phyloP scores from a whole-genome alignment of 495 filamentous ascomycete species.

The Penicillium riverlandense region DNA sequence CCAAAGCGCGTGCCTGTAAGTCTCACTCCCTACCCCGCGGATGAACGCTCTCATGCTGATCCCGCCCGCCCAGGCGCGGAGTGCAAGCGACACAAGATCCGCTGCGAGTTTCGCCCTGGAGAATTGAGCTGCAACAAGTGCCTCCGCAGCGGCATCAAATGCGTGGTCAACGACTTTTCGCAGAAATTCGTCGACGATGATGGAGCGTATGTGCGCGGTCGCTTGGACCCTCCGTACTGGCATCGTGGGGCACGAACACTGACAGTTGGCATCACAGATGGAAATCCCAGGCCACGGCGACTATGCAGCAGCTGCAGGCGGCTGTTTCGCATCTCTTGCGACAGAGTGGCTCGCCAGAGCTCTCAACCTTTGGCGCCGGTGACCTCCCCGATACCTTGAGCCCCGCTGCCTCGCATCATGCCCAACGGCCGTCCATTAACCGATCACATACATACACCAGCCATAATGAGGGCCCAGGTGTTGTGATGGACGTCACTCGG shows the following conservation, averaged over 20 bases:
- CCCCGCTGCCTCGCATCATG: slow-evolving; percentile 24
- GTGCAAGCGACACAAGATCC: slow-evolving; percentile 43
- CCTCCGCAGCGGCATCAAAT: slow-evolving; percentile 39
- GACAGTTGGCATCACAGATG: slow-evolving; percentile 18
- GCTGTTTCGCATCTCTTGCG: slow-evolving; percentile 39
- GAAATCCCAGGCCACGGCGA: slow-evolving; percentile 36
- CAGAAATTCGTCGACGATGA: slow-evolving; percentile 45
- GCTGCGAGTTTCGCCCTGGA: slow-evolving; percentile 37
- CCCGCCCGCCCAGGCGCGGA: slow-evolving; percentile 27
- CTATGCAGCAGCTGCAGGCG: slow-evolving; percentile 35
- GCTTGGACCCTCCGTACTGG: not conserved
- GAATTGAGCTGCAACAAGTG: slow-evolving; percentile 40
- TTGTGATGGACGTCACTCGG: slow-evolving; percentile 38
- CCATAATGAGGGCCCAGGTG: slow-evolving; percentile 23
- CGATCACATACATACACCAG: slow-evolving; percentile 17
- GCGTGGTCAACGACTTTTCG: slow-evolving; percentile 42
- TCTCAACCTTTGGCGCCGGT: slow-evolving; percentile 29
- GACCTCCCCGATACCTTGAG: slow-evolving; percentile 24
- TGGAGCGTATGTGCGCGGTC: slow-evolving; percentile 25
- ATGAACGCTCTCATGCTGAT: not conserved
- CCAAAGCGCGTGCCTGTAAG: slow-evolving; percentile 43
- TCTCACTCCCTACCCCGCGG: slow-evolving; percentile 4
- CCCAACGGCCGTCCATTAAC: slow-evolving; percentile 19
- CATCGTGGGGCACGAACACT: too few species aligned
- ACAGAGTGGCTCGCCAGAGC: slow-evolving; percentile 31